Conservation (phyloP, 768 basidiomycete genomes). For the Pleurotus eryngii region DNA sequence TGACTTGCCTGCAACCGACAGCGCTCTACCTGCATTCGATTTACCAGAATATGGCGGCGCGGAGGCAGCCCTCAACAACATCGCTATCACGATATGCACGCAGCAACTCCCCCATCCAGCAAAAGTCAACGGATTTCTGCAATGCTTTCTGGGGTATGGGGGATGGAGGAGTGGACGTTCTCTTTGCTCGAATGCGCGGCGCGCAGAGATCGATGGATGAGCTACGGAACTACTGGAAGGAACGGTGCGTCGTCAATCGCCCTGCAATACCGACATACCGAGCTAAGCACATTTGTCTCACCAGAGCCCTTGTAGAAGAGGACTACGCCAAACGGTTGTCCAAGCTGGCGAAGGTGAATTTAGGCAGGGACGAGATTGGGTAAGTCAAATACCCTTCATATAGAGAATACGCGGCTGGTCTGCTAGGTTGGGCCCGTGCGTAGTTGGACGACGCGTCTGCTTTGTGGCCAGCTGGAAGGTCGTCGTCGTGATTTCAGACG, state of each 20-base stretch:
- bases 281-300: conserved; percentile 9
- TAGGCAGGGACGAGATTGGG: conserved; percentile 95
- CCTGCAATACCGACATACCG: neutral
- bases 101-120: conserved; percentile 43
- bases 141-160: conserved; percentile 93
- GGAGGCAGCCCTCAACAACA: conserved; percentile 79
- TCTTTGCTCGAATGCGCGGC: conserved; percentile 87
- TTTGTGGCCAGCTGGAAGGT: no score
- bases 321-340: conserved; percentile 87
- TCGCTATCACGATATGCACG: conserved; percentile 72
- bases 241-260: conserved; percentile 59
- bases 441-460: neutral
- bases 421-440: no score
- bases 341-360: conserved; percentile 68
- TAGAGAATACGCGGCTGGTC: no score
- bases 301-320: conserved; percentile 88
- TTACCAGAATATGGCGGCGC: conserved; percentile 53
- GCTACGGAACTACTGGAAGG: conserved; percentile 85
- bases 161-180: conserved; percentile 87
- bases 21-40: no score
- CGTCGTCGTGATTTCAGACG: no score
- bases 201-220: conserved; percentile 88
- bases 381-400: conserved; percentile 36
- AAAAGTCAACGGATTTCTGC: conserved; percentile 79
- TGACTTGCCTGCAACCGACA: no score